These are phyloP conservation scores for Erysimum cheiri DNA, from an alignment of 441 rosid species.

Conservation along the genomic window DNA sequence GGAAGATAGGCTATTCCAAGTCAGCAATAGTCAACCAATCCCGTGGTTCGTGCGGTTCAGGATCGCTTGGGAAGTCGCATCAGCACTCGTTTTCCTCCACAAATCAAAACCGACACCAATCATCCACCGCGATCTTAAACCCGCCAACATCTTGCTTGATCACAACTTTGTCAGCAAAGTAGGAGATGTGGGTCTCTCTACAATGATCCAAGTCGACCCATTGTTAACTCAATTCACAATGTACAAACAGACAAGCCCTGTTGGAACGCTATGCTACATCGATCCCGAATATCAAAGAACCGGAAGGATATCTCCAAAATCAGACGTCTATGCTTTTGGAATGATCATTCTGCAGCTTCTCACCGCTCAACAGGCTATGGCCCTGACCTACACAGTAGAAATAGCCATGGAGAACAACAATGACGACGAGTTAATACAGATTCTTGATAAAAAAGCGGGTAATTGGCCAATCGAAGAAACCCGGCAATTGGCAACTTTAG, in stretches of 20 bases:
- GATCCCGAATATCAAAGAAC: slow-evolving; percentile 93
- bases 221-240: slow-evolving; percentile 43
- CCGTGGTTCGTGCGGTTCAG: slow-evolving; percentile 86
- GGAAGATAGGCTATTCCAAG: slow-evolving; percentile 65
- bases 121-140: slow-evolving; percentile 91
- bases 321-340: slow-evolving; percentile 89
- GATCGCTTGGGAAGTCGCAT: slow-evolving; percentile 94
- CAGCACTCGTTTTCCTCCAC: slow-evolving; percentile 85
- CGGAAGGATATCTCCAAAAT: slow-evolving; percentile 73
- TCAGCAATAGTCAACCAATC: slow-evolving; percentile 59
- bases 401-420: slow-evolving; percentile 57
- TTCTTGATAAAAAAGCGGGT: slow-evolving; percentile 78
- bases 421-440: slow-evolving; percentile 39
- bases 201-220: slow-evolving; percentile 56
- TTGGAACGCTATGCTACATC: slow-evolving; percentile 84
- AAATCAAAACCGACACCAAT: slow-evolving; percentile 75
- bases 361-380: slow-evolving; percentile 83
- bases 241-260: slow-evolving; percentile 69
- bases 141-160: slow-evolving; percentile 84
- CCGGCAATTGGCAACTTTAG: slow-evolving; percentile 62
- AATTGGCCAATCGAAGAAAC: slow-evolving; percentile 84
- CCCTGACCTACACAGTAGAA: slow-evolving; percentile 69
- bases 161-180: slow-evolving; percentile 79
- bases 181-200: slow-evolving; percentile 93
- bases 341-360: slow-evolving; percentile 84